These are phyloP conservation scores for Symbiotaphrina buchneri DNA, from an alignment of 495 filamentous ascomycete genomes.

Conservation along the genomic window DNA sequence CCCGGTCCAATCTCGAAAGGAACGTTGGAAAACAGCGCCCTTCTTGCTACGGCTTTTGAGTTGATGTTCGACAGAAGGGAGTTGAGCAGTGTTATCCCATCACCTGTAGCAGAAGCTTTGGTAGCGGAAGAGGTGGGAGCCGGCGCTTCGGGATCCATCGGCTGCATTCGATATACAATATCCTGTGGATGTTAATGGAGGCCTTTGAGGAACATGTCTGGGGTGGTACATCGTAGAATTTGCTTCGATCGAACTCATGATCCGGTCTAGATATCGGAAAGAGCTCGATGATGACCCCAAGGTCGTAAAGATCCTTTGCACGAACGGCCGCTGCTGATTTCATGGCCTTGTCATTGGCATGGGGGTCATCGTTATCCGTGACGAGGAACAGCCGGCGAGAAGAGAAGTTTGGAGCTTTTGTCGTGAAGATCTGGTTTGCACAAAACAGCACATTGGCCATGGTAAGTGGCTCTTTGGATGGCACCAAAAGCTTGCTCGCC, in stretches of 20 bases:
- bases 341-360: constrained; percentile 41
- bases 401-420: constrained; percentile 80
- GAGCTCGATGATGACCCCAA: constrained; percentile 80
- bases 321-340: constrained; percentile 60
- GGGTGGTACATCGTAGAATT: constrained; percentile 70
- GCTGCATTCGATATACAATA: constrained; percentile 47
- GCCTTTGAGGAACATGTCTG: background rate
- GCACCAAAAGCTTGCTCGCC: constrained; percentile 33
- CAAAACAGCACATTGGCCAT: constrained; percentile 91
- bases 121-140: constrained; percentile 17
- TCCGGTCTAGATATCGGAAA: constrained; percentile 68
- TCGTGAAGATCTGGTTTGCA: constrained; percentile 91
- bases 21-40: constrained; percentile 67
- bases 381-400: constrained; percentile 86
- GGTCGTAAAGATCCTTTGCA: constrained; percentile 87
- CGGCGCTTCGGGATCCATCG: constrained; percentile 44
- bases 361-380: constrained; percentile 84
- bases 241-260: constrained; percentile 57
- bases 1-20: constrained; percentile 71
- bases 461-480: constrained; percentile 42
- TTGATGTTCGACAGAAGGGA: constrained; percentile 78
- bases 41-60: constrained; percentile 69
- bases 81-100: constrained; percentile 62
- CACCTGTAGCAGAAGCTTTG: constrained; percentile 25
- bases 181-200: constrained; percentile 24